Conservation (phyloP, 139 green algal species). For the Chlorella sp. region DNA sequence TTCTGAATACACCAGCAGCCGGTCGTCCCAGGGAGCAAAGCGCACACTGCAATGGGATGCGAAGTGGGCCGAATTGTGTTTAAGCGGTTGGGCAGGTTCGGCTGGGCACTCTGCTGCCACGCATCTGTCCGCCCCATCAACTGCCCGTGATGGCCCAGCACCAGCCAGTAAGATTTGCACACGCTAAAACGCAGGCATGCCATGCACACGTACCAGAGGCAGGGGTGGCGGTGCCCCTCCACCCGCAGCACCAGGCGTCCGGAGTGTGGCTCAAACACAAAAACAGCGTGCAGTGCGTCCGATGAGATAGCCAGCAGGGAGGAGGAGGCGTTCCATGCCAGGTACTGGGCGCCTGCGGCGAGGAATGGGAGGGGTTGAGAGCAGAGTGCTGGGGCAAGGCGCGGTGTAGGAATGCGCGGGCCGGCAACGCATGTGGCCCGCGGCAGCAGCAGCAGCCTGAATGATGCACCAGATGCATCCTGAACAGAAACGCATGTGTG, state of each 20-base stretch:
- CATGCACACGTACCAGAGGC: neutral
- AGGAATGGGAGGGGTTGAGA: neutral
- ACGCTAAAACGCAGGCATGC: too few species aligned
- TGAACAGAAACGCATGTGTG: neutral
- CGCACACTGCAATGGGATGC: neutral
- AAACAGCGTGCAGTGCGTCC: constrained; percentile 38
- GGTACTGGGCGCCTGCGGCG: constrained; percentile 38
- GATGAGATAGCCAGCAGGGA: constrained; percentile 34
- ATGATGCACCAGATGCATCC: too few species aligned
- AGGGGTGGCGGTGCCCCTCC: constrained; percentile 6
- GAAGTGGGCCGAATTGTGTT: too few species aligned
- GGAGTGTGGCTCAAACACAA: constrained; percentile 33
- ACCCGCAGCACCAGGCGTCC: constrained; percentile 13
- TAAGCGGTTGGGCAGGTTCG: too few species aligned
- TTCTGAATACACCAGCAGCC: constrained; percentile 39
- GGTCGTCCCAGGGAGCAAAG: constrained; percentile 41
- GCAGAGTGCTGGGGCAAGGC: neutral
- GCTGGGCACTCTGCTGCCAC: too few species aligned
- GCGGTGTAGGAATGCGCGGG: too few species aligned
- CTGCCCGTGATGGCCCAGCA: neutral
- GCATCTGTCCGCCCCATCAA: too few species aligned
- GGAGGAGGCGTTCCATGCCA: constrained; percentile 26
- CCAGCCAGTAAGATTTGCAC: too few species aligned
- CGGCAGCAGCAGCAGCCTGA: too few species aligned
- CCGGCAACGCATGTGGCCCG: too few species aligned